Base-by-base conservation (phyloP, 495 filamentous ascomycete genomes). In the Lepidopterella palustris region DNA sequence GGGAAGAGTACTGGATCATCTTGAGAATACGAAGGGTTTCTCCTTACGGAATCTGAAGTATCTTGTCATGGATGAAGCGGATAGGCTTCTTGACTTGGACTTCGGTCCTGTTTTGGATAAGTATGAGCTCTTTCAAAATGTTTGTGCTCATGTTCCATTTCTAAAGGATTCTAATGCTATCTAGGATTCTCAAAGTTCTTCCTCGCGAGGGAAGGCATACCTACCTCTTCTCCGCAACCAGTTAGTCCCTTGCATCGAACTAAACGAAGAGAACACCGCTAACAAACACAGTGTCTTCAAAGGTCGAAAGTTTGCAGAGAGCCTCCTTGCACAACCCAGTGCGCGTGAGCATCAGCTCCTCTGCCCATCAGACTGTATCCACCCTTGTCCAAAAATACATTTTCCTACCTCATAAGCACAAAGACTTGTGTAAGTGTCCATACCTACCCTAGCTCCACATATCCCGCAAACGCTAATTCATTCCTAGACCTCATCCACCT, bases 1-100 rank as follows among this genome's bases (percentile, higher is more conserved):
- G 0, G 92, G 93, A 50, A 83, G 93, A 53, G 74, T 98, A 10
- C 77, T 97, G 2, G 93, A 98, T 66, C 93, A 98, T 70, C 76
- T 97, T 9, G 92, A 98, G 71, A 96, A 96, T 70, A 98, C 93
- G 5, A 96, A 95, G 70, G 92, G 93, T 8, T 98, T 98, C 72
- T 88, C 84, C 6, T 74, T 97, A 35, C 82, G 84, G 5, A 76
- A 75, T 15, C 75, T 97, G 3, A 89, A 90, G 66, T 95, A 92
- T 65, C 80, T 97, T 0, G 90, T 66, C 32, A 89, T 97, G 82
- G 93, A 97, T 64, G 93, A 98, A 73, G 93, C 92, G 26, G 92
- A 98, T 69, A 79, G 90, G 32, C 79, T 98, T 0, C 81, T 98
- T 0, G 93, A 97, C 68, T 84, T 96, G 72, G 92, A 97, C 73